A percentile compares a stretch with the other conserved stretches of the same genome.
Evolutionary conservation across 805 yeast genomes (phyloP).

Genomic region (Saccharomycopsis fibuligera): DNA sequence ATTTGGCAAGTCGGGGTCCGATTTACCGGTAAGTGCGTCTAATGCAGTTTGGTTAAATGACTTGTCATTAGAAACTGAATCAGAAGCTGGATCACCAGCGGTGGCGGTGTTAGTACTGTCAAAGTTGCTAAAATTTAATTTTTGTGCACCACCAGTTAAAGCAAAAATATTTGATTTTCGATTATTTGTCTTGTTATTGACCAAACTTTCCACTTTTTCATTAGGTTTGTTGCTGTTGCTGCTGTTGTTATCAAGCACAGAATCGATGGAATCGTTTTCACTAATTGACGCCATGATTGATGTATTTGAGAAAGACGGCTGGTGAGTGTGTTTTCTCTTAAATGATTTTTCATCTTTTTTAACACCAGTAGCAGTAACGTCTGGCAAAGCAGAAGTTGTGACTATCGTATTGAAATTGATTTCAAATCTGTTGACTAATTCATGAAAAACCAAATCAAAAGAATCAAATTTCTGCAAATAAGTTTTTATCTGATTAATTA

Average conservation of each 20-base stretch:
- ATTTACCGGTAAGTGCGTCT: constrained; percentile 14
- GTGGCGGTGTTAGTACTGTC: neutral
- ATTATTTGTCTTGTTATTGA: neutral
- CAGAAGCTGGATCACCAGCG: neutral
- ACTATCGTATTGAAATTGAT: constrained; percentile 7
- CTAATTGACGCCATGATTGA: neutral
- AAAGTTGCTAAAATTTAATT: neutral
- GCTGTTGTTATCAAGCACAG: neutral
- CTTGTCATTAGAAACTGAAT: neutral
- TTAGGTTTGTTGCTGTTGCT: neutral
- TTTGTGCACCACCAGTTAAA: neutral
- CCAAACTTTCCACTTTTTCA: neutral
- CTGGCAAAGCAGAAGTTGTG: neutral
- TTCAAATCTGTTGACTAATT: constrained; percentile 14
- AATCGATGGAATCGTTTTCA: neutral
- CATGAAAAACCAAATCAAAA: constrained; percentile 19
- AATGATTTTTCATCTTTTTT: neutral
- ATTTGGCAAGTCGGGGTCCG: neutral
- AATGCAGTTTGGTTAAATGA: constrained; percentile 9
- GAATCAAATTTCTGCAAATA: constrained; percentile 19
- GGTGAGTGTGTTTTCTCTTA: neutral
- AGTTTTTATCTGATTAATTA: constrained; percentile 14
- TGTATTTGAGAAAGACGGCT: neutral
- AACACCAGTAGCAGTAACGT: neutral
- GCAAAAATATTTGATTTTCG: constrained; percentile 4